Base-by-base conservation (phyloP, 805 yeast genomes). In the Sungouiella blattae region DNA sequence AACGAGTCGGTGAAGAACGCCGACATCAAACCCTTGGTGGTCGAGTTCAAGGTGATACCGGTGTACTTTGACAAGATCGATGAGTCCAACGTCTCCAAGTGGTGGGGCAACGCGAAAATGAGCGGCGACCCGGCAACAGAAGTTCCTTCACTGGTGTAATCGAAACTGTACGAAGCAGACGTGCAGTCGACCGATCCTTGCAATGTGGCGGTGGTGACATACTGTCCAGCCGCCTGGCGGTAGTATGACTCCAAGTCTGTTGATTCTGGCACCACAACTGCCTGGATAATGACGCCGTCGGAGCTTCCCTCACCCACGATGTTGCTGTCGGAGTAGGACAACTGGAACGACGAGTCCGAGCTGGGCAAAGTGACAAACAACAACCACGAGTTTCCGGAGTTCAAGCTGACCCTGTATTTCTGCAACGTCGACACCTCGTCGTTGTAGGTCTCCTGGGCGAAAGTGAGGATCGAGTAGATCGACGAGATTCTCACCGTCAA, bases 71-170 rank as follows among this genome's bases (percentile, higher is more conserved):
- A 40, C 26, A 47, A 35, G 34, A 59, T 63, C 3, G 56, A 41
- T 1, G 55, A 31, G 13, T 62, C 56, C 41, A 80, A 67, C 3
- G 77, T 59, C 2, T 56, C 56, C 21, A 67, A 67, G 45, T 80
- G 87, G 55, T 83, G 93, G 11, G 89, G 86, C 18, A 82, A 64
- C 4, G 86, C 86, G 53, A 74, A 83, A 24, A 82, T 55, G 17
- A 82, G 54, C 11, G 76, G 66, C n/a, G 45, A 56, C 0, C 73
- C 74, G 50, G 71, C 57, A 7, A 62, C 44, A 4, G 84, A 77
- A 3, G 48, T 34, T 28, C 87, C 87, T 20, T 46, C 47, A 14
- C 77, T 71, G n/a, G 55, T 44, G 56, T 77, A 81, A 4, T 49
- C 49, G 48, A 78, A 69, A 25, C 62, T 47, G 52, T 78, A 80